phyloP scores from a whole-genome alignment of 139 green algal genomes.

The Closterium sp. region DNA sequence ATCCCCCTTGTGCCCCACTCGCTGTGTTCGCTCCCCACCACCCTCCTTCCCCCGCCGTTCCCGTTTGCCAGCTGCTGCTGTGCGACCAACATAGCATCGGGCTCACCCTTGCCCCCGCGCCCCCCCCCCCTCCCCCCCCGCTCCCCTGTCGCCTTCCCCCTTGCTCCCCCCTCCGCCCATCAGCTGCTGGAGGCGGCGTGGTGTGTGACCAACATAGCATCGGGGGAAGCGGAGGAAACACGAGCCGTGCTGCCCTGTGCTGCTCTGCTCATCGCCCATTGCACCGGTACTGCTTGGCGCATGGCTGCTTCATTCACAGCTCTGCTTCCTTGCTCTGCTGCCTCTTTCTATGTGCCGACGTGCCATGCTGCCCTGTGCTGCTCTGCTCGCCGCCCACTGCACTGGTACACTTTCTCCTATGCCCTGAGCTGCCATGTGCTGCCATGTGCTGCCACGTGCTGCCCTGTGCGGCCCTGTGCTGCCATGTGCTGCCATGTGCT shows the following conservation, averaged over 20 bases:
- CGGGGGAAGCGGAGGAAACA: slow-evolving; percentile 17
- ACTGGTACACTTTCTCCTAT: too few species aligned
- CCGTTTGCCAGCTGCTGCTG: neutral
- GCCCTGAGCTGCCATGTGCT: too few species aligned
- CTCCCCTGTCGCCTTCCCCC: neutral
- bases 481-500: too few species aligned
- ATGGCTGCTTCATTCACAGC: too few species aligned
- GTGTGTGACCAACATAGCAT: slow-evolving; percentile 42
- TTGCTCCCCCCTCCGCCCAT: neutral
- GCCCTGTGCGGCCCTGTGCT: too few species aligned
- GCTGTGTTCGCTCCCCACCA: neutral
- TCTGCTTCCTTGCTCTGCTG: too few species aligned
- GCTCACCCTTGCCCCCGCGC: neutral
- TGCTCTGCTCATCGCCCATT: neutral
- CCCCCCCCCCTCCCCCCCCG: neutral
- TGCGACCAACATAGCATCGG: slow-evolving; percentile 42
- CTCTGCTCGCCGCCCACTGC: too few species aligned
- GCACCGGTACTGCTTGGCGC: neutral
- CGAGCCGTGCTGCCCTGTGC: slow-evolving; percentile 11
- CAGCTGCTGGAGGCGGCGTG: neutral
- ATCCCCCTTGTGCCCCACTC: neutral
- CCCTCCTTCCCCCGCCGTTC: neutral
- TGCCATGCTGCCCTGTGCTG: too few species aligned
- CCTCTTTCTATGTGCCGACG: too few species aligned
- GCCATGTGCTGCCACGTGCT: too few species aligned